Conservation (phyloP, 2,329 filamentous ascomycete genomes). For the Cercospora sp. region DNA sequence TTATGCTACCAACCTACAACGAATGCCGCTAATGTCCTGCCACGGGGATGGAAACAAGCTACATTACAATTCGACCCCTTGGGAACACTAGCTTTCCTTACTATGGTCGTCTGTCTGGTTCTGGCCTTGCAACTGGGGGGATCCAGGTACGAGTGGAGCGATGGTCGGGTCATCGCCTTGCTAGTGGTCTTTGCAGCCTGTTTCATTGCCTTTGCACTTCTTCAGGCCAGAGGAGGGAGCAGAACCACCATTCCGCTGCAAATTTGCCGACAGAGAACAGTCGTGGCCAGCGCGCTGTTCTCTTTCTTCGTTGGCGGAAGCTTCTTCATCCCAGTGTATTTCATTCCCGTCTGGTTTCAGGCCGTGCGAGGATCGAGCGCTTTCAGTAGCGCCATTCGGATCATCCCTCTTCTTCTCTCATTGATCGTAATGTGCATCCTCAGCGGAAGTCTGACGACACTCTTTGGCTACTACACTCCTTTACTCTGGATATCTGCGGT, state of each 20-base stretch:
- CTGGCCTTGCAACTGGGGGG: constrained; percentile 52
- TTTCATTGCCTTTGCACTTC: constrained; percentile 61
- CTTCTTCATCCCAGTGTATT: constrained; percentile 47
- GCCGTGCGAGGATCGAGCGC: constrained; percentile 51
- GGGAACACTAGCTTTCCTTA: constrained; percentile 40
- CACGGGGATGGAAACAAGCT: constrained; percentile 30
- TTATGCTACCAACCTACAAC: constrained; percentile 41
- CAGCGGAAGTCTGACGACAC: constrained; percentile 9
- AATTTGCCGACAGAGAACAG: constrained; percentile 45
- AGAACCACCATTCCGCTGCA: constrained; percentile 44
- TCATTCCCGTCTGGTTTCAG: constrained; percentile 50
- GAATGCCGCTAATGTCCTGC: constrained; percentile 28
- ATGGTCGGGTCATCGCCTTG: constrained; percentile 44
- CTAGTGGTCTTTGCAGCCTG: constrained; percentile 43
- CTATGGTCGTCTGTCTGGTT: constrained; percentile 46
- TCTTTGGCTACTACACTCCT: constrained; percentile 37
- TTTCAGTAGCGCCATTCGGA: constrained; percentile 49
- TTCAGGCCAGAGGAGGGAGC: constrained; percentile 51
- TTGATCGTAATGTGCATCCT: constrained; percentile 15
- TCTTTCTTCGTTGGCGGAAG: constrained; percentile 42
- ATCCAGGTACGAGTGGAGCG: constrained; percentile 37
- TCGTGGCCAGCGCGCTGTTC: constrained; percentile 36
- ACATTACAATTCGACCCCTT: constrained; percentile 44
- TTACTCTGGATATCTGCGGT: constrained; percentile 34
- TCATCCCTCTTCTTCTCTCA: constrained; percentile 45